Conservation (phyloP, 75 land plant species). For the Pseudotsuga menziesii region DNA sequence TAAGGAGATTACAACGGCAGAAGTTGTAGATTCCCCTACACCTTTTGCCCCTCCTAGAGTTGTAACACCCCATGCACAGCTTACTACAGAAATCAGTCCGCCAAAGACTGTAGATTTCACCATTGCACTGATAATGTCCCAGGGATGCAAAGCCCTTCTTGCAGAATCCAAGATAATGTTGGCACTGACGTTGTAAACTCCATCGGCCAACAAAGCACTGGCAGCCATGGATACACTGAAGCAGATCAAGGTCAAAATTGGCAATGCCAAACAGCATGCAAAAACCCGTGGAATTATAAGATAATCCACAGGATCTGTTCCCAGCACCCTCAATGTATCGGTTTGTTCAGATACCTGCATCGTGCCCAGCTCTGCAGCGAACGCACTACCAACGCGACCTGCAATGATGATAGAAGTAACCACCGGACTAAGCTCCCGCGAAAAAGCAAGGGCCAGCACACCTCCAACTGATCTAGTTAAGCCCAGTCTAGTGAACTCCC, state of each 20-base stretch:
- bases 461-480: slow-evolving; percentile 89
- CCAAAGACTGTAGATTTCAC: slow-evolving; percentile 90
- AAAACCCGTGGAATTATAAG: slow-evolving; percentile 86
- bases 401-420: slow-evolving; percentile 83
- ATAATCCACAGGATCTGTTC: slow-evolving; percentile 88
- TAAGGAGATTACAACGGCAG: slow-evolving; percentile 95
- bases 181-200: slow-evolving; percentile 80
- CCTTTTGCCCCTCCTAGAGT: slow-evolving; percentile 97
- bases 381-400: slow-evolving; percentile 85
- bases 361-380: slow-evolving; percentile 95
- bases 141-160: slow-evolving; percentile 68
- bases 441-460: slow-evolving; percentile 79
- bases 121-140: slow-evolving; percentile 94
- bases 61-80: slow-evolving; percentile 95
- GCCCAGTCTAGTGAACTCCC: slow-evolving; percentile 87
- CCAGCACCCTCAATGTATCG: slow-evolving; percentile 82
- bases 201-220: slow-evolving; percentile 80
- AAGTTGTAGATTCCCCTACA: slow-evolving; percentile 96
- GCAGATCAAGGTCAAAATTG: slow-evolving; percentile 75
- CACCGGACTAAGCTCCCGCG: slow-evolving; percentile 90
- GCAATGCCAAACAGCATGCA: slow-evolving; percentile 72
- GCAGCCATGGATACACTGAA: slow-evolving; percentile 89
- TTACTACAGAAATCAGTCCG: slow-evolving; percentile 76
- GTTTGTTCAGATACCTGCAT: slow-evolving; percentile 99
- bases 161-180: slow-evolving; percentile 95